A percentile compares a stretch with the other conserved stretches of the same genome.
These are phyloP conservation scores for Sporisorium scitamineum DNA, from an alignment of 1,284 basidiomycete species.

Conservation along the genomic window DNA sequence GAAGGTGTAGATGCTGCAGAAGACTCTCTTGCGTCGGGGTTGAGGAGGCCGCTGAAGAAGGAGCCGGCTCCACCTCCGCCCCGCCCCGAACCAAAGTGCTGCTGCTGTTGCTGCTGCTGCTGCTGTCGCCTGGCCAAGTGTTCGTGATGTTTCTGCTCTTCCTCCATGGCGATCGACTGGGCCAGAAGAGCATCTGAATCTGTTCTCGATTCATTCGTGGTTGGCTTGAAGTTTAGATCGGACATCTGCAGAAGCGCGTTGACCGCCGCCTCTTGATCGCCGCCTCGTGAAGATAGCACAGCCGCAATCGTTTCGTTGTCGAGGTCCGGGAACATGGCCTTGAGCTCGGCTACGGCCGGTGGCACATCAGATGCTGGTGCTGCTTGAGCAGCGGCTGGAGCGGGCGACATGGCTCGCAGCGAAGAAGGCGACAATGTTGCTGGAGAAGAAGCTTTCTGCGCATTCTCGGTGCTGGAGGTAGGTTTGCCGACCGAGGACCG, in stretches of 20 bases:
- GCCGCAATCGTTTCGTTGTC: constrained; percentile 58
- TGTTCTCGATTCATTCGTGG: constrained; percentile 30
- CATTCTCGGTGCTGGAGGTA: constrained; percentile 10
- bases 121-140: constrained; percentile 23
- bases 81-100: constrained; percentile 19
- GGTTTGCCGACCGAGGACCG: constrained; percentile 14
- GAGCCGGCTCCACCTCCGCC: constrained; percentile 45
- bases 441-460: constrained; percentile 33
- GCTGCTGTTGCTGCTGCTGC: constrained; percentile 40
- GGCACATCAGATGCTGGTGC: constrained; percentile 5
- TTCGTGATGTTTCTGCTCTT: constrained; percentile 42
- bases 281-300: constrained; percentile 53
- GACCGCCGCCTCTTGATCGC: constrained; percentile 56
- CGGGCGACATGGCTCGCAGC: constrained; percentile 45
- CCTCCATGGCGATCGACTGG: constrained; percentile 49
- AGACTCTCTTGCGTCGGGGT: constrained; percentile 17
- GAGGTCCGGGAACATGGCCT: constrained; percentile 59
- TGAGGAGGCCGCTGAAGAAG: constrained; percentile 42
- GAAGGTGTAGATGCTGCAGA: constrained; percentile 16
- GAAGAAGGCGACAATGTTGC: constrained; percentile 50
- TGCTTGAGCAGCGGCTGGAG: constrained; percentile 1
- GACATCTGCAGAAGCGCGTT: constrained; percentile 62
- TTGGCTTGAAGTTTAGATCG: constrained; percentile 55
- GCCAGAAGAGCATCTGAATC: constrained; percentile 58
- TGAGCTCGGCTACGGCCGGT: constrained; percentile 50